These are phyloP conservation scores for Coniophora puteana DNA, from an alignment of 1,284 basidiomycete genomes.

Conservation along the genomic window DNA sequence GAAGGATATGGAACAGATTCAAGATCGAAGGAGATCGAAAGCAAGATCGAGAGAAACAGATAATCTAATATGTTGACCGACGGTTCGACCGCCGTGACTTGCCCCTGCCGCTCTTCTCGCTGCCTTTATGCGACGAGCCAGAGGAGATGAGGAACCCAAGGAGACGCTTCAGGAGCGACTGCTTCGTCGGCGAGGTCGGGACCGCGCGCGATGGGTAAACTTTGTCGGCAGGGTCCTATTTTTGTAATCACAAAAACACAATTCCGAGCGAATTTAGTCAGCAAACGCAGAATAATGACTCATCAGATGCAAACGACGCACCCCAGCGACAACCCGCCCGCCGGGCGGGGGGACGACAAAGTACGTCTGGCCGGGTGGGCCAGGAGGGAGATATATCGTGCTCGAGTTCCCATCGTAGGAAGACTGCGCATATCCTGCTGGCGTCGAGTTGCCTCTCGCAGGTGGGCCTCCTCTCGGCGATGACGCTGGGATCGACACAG, in stretches of 20 bases:
- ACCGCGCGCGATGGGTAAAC: constrained; percentile 3
- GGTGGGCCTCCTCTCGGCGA: no score
- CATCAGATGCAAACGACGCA: constrained; percentile 16
- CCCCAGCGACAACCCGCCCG: constrained; percentile 27
- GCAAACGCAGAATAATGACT: constrained; percentile 3
- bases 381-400: constrained; percentile 19
- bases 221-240: constrained; percentile 21
- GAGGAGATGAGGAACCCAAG: constrained; percentile 26
- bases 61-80: constrained; percentile 24
- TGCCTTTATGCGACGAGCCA: constrained; percentile 13
- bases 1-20: no score
- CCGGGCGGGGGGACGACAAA: constrained; percentile 2
- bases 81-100: constrained; percentile 11
- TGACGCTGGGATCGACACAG: constrained; percentile 11
- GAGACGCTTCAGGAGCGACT: constrained; percentile 27
- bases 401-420: no score
- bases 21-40: no score
- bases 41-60: no score
- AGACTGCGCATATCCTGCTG: no score
- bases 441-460: no score
- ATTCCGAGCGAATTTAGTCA: constrained; percentile 4
- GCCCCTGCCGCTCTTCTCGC: constrained; percentile 23
- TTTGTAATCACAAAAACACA: constrained; percentile 3
- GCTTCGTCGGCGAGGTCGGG: constrained; percentile 23
- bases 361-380: constrained; percentile 18